Evolutionary conservation across 106 monocot species (phyloP), one percentile per base, ranked within the genome.

Genomic region (Allium fistulosum): DNA sequence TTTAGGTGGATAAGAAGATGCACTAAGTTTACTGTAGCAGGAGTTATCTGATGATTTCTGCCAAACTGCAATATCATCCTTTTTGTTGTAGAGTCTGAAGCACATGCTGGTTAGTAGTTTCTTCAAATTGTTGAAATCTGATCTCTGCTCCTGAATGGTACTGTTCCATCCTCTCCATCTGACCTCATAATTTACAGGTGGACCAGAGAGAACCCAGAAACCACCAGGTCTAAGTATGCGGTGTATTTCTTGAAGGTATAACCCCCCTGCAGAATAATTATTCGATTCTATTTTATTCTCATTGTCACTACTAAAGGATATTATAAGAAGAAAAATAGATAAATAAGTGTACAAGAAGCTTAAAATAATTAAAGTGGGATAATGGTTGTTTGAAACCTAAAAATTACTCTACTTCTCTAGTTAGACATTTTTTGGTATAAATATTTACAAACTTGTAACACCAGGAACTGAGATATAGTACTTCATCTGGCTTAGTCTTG

Each of bases 181-280:
- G 66, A 80, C 80, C 74, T 92, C 70, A 61, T 92, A 92, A 64
- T 92, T 92, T 49, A 92, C 64, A 59, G 91, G 91, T 26, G 91
- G 87, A 26, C 91, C 91, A 57, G 91, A 92, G 62, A 92, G 91
- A 53, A 87, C 87, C 91, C 91, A 92, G 68, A 87, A 92, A 17
- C 91, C 87, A 17, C 91, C 91, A 53, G 91, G 91, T 11, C 91
- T 65, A 22, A 92, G 84, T 61, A 92, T 87, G 9, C 91, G 63
- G 80, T 84, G 84, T 46, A 92, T 75, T 78, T 92, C 91, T 46
- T 82, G 67, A 59, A 92, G 87, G 65, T 87, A 92, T 52, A 92
- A 67, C 4, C 91, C 91, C 63, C 74, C 90, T 90, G 82, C 56
- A 84, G 77, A 15, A 69, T 49, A 64, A 15, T 16, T 51, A 5